Evolutionary conservation across 805 yeast genomes (phyloP), one percentile per base, ranked within the genome.

Genomic region (Ogataea ganodermae): DNA sequence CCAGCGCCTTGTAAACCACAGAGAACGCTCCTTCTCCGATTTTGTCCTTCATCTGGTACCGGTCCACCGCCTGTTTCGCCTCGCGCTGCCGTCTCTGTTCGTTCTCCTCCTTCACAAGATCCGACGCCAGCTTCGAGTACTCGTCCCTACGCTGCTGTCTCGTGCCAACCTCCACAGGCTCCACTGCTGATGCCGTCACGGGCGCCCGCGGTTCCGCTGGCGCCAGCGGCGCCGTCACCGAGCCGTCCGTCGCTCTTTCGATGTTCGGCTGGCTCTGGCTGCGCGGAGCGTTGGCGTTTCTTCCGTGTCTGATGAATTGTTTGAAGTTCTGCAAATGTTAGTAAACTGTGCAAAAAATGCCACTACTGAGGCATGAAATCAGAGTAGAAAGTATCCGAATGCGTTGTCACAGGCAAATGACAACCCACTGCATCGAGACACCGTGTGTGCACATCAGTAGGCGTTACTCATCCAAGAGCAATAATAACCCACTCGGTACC

Each of bases 21-120:
- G 83, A 78, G 50, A 80, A 80, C 0, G 85, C 85, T 14, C 85
- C 85, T 59, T 80, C 84, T 13, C 85, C 85, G 51, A 80, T 65
- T 41, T 74, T 73, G 20, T 74, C 77, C 44, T 70, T 47, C 23
- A 80, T 65, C 38, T 70, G 61, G 60, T 79, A 80, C 20, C 68
- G 53, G 22, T 65, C 65, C 33, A 69, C 56, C 2, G 63, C 58
- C 39, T 59, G 60, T 35, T 55, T 55, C 27, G 60, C 57, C 35
- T 55, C 53, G 26, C 49, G 49, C 30, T 51, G 42, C 18, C 42
- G 45, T 27, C 61, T 57, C 10, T 53, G 44, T 36, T 59, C 55
- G 31, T 58, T 58, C 48, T 69, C 71, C 43, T 66, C 65, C 10
- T 54, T 53, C 6, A 69, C 71, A 31, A 68, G 32, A 38, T 67